Evolutionary conservation across 352 stramenopile genomes (phyloP), one percentile per base, ranked within the genome.

Genomic region (Phytophthora cryptogea): DNA sequence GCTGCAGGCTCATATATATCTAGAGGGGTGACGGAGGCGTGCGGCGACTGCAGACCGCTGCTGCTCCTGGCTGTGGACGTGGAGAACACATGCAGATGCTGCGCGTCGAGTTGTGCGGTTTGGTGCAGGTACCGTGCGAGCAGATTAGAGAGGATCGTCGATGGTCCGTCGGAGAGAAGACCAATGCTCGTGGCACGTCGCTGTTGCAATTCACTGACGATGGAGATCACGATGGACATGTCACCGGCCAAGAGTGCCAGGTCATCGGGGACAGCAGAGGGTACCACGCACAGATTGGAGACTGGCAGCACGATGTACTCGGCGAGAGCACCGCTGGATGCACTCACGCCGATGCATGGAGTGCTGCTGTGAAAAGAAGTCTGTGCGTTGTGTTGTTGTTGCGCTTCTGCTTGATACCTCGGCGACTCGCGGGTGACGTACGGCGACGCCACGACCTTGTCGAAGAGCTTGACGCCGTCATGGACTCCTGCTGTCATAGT

Each of bases 291-390:
- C 32, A 86, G 42, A 23, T 68, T 83, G 5, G 57, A 54, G 23
- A 70, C 10, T 17, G 74, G 77, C 8, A 86, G 8, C 23, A 76
- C 73, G 16, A 83, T 61, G 59, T 69, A 78, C 47, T 86, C 66
- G 5, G 69, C 63, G 2, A 86, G 59, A 8, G 77, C 42, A 1
- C 77, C 77, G 2, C 41, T 55, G 20, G 66, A 36, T 4, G 72
- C 44, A 51, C 55, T 76, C 13, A 82, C 47, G 20, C 76, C 76
- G 16, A 86, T 16, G 33, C 45, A 66, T n/a, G 66, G 53, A 35
- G 14, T 30, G 28, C 8, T 54, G 39, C 8, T 43, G 6, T 66
- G 39, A 8, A 31, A 26, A n/a, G 11, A 30, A 31, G 16, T 7
- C 2, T 57, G 30, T 4, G 4, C 20, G 14, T 13, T 5, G 8